Evolutionary conservation across 2,329 filamentous ascomycete genomes (phyloP).

Genomic region (Beauveria sp.): DNA sequence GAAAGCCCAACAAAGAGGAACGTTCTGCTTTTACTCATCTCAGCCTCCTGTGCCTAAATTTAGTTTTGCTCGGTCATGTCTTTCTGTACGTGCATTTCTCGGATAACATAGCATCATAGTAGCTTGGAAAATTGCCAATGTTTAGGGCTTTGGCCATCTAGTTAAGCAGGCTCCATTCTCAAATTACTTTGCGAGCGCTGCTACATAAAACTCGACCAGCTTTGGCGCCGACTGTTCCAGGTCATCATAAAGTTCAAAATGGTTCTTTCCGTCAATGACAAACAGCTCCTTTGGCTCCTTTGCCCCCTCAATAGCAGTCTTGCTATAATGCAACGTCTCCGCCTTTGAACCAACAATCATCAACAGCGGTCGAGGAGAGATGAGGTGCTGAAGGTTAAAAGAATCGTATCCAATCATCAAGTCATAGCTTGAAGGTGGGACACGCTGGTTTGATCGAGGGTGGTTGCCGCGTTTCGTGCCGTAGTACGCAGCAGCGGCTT

Average conservation of each 20-base stretch:
- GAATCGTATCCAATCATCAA: not conserved
- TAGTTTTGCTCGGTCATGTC: no score
- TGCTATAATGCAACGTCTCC: conserved; percentile 1
- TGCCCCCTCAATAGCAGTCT: conserved; percentile 11
- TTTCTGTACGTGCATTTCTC: no score
- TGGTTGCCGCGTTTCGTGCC: not conserved
- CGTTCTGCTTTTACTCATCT: no score
- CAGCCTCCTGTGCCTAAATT: no score
- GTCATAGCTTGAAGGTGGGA: not conserved
- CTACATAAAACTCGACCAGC: conserved; percentile 10
- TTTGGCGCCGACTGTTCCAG: conserved; percentile 13
- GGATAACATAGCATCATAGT: no score
- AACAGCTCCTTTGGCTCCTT: conserved; percentile 16
- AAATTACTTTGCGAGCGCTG: not conserved
- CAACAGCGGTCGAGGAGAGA: not conserved
- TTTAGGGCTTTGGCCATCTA: no score
- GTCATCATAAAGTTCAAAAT: conserved; percentile 14
- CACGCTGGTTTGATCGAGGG: not conserved
- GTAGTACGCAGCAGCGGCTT: conserved; percentile 12
- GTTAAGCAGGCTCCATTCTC: no score
- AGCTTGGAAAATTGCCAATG: no score
- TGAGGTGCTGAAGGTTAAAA: not conserved
- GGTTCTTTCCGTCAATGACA: conserved; percentile 15
- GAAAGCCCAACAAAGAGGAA: no score
- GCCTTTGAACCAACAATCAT: conserved; percentile 2